Conservation (phyloP, 75 land plant genomes). For the Cupressus sempervirens region DNA sequence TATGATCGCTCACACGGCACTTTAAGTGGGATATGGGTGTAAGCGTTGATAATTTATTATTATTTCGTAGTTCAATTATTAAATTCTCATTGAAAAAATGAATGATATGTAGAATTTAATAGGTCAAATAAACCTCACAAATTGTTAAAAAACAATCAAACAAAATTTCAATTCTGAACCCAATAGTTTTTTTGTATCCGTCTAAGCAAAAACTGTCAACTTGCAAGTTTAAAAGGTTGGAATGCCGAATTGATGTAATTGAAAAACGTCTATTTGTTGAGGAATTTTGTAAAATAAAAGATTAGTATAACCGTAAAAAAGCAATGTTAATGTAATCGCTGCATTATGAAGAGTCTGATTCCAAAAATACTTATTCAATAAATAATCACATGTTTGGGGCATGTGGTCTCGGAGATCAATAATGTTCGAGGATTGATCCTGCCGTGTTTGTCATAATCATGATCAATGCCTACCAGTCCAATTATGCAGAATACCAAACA, state of each 20-base stretch:
- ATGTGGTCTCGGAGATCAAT: neutral
- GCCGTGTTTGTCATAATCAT: neutral
- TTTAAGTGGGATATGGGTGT: neutral
- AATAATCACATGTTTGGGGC: neutral
- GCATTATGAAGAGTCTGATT: neutral
- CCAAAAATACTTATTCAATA: neutral
- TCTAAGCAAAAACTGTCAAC: no score
- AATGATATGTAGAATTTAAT: neutral
- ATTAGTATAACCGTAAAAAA: neutral
- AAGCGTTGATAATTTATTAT: neutral
- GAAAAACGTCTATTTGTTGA: no score
- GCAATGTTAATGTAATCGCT: neutral
- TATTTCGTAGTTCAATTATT: neutral
- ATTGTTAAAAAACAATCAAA: neutral
- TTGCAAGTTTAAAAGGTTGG: no score
- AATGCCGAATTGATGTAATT: neutral
- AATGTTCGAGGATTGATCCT: neutral
- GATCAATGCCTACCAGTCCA: neutral
- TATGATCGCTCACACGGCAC: neutral
- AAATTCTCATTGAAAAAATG: neutral
- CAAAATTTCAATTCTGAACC: neutral
- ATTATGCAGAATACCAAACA: neutral
- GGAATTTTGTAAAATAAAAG: neutral
- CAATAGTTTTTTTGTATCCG: no score
- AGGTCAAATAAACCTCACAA: neutral